These are phyloP conservation scores for Backusella psychrophila DNA, from an alignment of 192 early-diverging fungal genomes.

Conservation along the genomic window DNA sequence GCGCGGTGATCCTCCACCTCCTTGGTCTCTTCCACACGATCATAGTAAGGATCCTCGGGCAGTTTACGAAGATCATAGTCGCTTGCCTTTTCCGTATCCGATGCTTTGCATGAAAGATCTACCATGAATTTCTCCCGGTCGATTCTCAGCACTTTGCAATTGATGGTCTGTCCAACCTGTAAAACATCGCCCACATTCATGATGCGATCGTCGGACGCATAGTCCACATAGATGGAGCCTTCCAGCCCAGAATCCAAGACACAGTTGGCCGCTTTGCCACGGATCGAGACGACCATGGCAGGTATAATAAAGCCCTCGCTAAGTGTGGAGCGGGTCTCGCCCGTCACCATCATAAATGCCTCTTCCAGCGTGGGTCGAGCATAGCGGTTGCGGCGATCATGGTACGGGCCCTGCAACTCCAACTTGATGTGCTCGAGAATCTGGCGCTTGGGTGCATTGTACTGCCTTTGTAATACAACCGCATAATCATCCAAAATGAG, in stretches of 20 bases:
- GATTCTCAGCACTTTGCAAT: slow-evolving; percentile 76
- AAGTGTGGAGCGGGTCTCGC: slow-evolving; percentile 74
- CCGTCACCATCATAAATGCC: slow-evolving; percentile 83
- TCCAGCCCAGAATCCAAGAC: slow-evolving; percentile 82
- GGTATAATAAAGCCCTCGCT: slow-evolving; percentile 66
- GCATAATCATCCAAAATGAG: slow-evolving; percentile 91
- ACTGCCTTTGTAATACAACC: slow-evolving; percentile 70
- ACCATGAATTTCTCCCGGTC: slow-evolving; percentile 74
- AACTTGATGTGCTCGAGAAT: slow-evolving; percentile 83
- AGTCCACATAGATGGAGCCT: slow-evolving; percentile 69
- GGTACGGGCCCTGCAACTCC: slow-evolving; percentile 82
- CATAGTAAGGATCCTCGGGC: slow-evolving; percentile 59
- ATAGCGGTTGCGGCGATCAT: slow-evolving; percentile 68
- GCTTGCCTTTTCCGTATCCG: slow-evolving; percentile 49
- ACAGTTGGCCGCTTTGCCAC: slow-evolving; percentile 73
- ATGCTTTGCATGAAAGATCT: slow-evolving; percentile 69
- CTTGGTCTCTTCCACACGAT: slow-evolving; percentile 45
- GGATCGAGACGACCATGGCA: slow-evolving; percentile 64
- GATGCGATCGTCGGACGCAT: slow-evolving; percentile 56
- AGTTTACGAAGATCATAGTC: slow-evolving; percentile 43
- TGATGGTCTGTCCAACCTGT: slow-evolving; percentile 66
- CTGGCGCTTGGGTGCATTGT: slow-evolving; percentile 76
- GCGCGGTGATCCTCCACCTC: slow-evolving; percentile 31
- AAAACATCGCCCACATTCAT: slow-evolving; percentile 59
- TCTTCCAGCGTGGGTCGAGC: slow-evolving; percentile 51